phyloP scores from a whole-genome alignment of 2,329 filamentous ascomycete species.

The Teratosphaeriaceae sp. region DNA sequence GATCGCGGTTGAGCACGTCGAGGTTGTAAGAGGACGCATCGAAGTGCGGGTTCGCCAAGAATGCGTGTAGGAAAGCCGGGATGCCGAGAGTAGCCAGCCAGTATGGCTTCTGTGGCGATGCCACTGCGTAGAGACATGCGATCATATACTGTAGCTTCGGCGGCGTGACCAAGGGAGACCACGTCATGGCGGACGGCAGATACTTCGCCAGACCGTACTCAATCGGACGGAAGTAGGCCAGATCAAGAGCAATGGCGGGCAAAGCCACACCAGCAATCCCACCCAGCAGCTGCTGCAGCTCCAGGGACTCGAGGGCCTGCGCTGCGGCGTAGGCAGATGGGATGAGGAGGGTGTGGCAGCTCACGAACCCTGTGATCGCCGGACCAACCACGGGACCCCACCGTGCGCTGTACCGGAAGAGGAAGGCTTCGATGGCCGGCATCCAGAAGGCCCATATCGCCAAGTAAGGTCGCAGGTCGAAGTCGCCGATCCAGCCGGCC shows the following conservation, averaged over 20 bases:
- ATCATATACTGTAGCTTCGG: constrained; percentile 65
- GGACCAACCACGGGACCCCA: constrained; percentile 69
- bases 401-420: constrained; percentile 59
- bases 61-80: constrained; percentile 66
- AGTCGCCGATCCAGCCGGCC: constrained; percentile 45
- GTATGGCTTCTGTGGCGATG: constrained; percentile 57
- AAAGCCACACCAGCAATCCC: constrained; percentile 46
- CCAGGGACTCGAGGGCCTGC: constrained; percentile 13
- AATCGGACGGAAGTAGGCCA: constrained; percentile 9
- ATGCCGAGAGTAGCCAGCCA: constrained; percentile 55
- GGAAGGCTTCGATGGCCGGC: constrained; percentile 63
- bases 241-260: constrained; percentile 29
- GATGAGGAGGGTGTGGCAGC: constrained; percentile 51
- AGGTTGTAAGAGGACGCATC: constrained; percentile 52
- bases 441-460: constrained; percentile 70
- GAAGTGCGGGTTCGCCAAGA: constrained; percentile 67
- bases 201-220: constrained; percentile 6
- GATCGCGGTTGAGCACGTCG: constrained; percentile 56
- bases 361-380: constrained; percentile 64
- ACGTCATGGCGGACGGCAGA: constrained; percentile 26
- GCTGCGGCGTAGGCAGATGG: constrained; percentile 33
- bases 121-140: constrained; percentile 55
- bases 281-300: constrained; percentile 6
- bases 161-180: constrained; percentile 51
- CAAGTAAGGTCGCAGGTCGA: constrained; percentile 46